Evolutionary conservation across 345 rosid species (phyloP), one percentile per base, ranked within the genome.

Genomic region (Camelina neglecta): DNA sequence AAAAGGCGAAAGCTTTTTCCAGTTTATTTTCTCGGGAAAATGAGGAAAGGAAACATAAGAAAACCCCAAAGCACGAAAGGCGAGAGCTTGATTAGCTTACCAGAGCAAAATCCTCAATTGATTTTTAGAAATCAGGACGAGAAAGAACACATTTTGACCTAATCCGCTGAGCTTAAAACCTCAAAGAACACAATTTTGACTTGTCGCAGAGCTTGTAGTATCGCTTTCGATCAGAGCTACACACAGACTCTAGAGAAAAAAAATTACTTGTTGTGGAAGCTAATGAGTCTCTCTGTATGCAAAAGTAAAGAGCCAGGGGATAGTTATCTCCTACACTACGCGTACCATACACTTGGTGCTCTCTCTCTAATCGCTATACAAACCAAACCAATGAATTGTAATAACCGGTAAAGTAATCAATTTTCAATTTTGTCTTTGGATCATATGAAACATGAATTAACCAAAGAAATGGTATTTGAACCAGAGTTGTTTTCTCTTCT

Each of bases 211-310:
- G 35, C 12, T 54, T 23, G 48, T 73, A 63, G 56, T 63, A 9
- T 73, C 70, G 15, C 55, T 54, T 53, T 64, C 47, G 10, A 38
- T 44, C 63, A 54, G 20, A 49, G 54, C 70, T 45, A 10, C 12
- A 12, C 33, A 51, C 7, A 26, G 63, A 73, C 36, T 20, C 11
- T 8, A 45, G 29, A 26, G 13, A 4, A 15, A 24, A 16, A 10
- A 65, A 59, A 2, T 75, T 48, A 50, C 73, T 75, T 75, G 73
- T 75, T 59, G 45, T 38, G n/a, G 48, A 60, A 60, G 65, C 65
- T 36, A 59, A 18, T 18, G 48, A 38, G 10, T 29, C 39, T 57
- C 29, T 26, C 29, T 26, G 29, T 26, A 31, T 57, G 41, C 31
- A 20, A 60, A 36, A 36, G 47, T 10, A 11, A 35, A 20, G 2